A percentile compares a stretch with the other conserved stretches of the same genome.
These are phyloP conservation scores for Ophiostoma sp. DNA, from an alignment of 2,329 filamentous ascomycete species.

Conservation along the genomic window DNA sequence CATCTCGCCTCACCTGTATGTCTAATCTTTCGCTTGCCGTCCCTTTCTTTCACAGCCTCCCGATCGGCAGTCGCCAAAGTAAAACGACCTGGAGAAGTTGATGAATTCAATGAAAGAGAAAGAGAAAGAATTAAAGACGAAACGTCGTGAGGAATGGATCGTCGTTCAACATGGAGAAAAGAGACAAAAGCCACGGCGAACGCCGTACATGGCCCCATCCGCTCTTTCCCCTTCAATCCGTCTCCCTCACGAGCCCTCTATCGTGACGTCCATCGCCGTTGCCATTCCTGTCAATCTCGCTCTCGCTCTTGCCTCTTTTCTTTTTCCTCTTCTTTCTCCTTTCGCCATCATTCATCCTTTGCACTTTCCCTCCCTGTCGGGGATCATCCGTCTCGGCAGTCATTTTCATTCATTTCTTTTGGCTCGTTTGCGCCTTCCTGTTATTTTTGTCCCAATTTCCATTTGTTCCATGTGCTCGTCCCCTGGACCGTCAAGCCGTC, in stretches of 20 bases:
- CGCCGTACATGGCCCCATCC: background rate
- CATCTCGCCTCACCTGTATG: background rate
- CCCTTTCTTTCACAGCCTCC: background rate
- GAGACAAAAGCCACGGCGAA: slow-evolving; percentile 7
- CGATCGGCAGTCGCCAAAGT: slow-evolving; percentile 14
- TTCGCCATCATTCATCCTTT: background rate
- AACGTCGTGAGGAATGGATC: slow-evolving; percentile 8
- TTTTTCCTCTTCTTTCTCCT: background rate
- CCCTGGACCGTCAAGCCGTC: background rate
- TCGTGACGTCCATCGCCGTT: background rate
- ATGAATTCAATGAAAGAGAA: background rate
- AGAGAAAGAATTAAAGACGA: background rate
- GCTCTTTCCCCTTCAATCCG: background rate
- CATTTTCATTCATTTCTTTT: background rate
- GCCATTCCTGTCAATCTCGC: slow-evolving; percentile 9
- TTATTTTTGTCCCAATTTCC: background rate
- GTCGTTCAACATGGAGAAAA: slow-evolving; percentile 9
- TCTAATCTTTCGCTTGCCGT: slow-evolving; percentile 14
- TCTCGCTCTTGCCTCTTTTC: background rate
- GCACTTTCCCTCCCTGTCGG: background rate
- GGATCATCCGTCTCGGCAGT: background rate
- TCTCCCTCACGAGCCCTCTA: background rate
- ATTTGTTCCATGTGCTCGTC: slow-evolving; percentile 9
- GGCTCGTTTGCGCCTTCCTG: background rate
- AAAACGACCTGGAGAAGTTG: no score